phyloP scores from a whole-genome alignment of 345 rosid species.

The Eucalyptus marginata region DNA sequence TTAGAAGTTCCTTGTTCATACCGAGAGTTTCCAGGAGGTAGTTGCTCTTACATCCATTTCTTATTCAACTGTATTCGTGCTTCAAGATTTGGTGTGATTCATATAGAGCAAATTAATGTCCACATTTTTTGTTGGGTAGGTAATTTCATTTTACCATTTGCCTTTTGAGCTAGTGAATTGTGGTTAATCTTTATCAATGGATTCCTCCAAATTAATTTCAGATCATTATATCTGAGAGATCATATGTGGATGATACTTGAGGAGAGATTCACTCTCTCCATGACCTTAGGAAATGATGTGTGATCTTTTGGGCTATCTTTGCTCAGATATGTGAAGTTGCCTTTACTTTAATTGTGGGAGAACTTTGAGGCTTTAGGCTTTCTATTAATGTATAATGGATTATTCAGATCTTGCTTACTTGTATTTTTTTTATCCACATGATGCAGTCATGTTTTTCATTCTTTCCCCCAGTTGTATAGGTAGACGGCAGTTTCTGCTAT shows the following conservation, averaged over 20 bases:
- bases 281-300: neutral
- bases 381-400: neutral
- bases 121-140: neutral
- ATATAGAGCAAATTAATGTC: neutral
- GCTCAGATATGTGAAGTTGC: neutral
- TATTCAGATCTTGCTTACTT: neutral
- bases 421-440: neutral
- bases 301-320: neutral
- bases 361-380: neutral
- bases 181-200: neutral
- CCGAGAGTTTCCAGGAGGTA: slow-evolving; percentile 39
- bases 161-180: neutral
- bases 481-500: neutral
- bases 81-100: neutral
- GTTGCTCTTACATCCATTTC: neutral
- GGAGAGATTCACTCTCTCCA: neutral
- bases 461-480: neutral
- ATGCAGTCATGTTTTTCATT: neutral
- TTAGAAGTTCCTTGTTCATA: slow-evolving; percentile 29
- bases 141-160: neutral
- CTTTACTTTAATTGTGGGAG: neutral
- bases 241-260: neutral
- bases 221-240: neutral
- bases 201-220: neutral
- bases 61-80: neutral